These are phyloP conservation scores for Strobilomyces dryophilus DNA, from an alignment of 768 basidiomycete species.

Conservation along the genomic window DNA sequence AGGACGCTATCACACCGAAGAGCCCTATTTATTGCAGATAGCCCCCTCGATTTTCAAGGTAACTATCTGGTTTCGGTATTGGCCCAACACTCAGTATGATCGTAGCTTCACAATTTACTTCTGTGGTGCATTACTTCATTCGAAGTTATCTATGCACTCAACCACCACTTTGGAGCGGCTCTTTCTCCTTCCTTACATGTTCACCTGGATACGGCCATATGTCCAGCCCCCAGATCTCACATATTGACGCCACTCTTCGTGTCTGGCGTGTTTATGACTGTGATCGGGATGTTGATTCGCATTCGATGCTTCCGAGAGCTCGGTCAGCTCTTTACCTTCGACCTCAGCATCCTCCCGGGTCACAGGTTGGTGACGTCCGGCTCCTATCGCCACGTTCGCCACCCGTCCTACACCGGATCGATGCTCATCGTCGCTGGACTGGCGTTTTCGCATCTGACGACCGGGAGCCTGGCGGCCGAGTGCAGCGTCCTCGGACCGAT, in stretches of 20 bases:
- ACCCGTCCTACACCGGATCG: slow-evolving; percentile 55
- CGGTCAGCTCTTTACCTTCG: slow-evolving; percentile 55
- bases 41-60: slow-evolving; percentile 57
- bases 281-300: slow-evolving; percentile 45
- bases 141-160: slow-evolving; percentile 45
- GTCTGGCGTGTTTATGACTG: slow-evolving; percentile 40
- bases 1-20: slow-evolving; percentile 49
- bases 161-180: slow-evolving; percentile 26
- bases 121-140: slow-evolving; percentile 48
- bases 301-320: slow-evolving; percentile 51
- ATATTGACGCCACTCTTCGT: slow-evolving; percentile 41
- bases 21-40: slow-evolving; percentile 49
- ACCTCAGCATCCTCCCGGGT: slow-evolving; percentile 49
- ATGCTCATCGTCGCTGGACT: slow-evolving; percentile 45
- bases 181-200: slow-evolving; percentile 33
- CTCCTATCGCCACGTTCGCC: slow-evolving; percentile 49
- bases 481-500: slow-evolving; percentile 27
- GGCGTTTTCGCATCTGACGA: slow-evolving; percentile 42
- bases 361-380: slow-evolving; percentile 50
- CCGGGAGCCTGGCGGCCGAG: slow-evolving; percentile 45
- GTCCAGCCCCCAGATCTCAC: slow-evolving; percentile 25
- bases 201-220: slow-evolving; percentile 32
- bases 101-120: slow-evolving; percentile 46
- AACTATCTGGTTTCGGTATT: not conserved
- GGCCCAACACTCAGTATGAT: not conserved